These are phyloP conservation scores for Monilinia vaccinii-corymbosi DNA, from an alignment of 2,329 filamentous ascomycete species.

Conservation along the genomic window DNA sequence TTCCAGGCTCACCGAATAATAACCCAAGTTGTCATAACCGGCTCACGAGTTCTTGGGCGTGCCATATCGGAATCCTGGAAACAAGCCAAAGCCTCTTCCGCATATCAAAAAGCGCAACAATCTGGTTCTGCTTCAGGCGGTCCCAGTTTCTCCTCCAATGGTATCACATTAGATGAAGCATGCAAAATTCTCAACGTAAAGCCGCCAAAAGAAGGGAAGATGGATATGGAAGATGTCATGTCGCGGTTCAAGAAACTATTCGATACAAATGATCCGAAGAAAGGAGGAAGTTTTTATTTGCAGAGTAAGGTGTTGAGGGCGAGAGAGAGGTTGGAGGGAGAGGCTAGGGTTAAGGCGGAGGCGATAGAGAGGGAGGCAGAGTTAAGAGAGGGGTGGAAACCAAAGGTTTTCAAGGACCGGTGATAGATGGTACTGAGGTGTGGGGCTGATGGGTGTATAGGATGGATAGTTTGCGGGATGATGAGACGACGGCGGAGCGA, in stretches of 20 bases:
- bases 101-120: constrained; percentile 63
- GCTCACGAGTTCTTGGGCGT: constrained; percentile 82
- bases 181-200: constrained; percentile 96
- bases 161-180: constrained; percentile 90
- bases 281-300: constrained; percentile 94
- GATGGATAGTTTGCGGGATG: neutral
- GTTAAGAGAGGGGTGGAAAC: constrained; percentile 79
- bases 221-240: constrained; percentile 70
- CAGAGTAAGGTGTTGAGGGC: constrained; percentile 94
- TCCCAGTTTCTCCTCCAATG: constrained; percentile 46
- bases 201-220: constrained; percentile 68
- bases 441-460: neutral
- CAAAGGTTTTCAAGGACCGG: constrained; percentile 87
- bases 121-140: constrained; percentile 46
- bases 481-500: neutral
- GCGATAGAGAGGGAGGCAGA: constrained; percentile 68
- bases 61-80: constrained; percentile 92
- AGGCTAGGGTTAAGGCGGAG: constrained; percentile 64
- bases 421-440: constrained; percentile 28
- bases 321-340: constrained; percentile 83
- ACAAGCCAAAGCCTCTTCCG: constrained; percentile 80
- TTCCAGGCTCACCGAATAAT: constrained; percentile 84
- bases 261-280: constrained; percentile 87
- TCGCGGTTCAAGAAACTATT: constrained; percentile 90
- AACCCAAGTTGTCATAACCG: constrained; percentile 84